These are phyloP conservation scores for Pleurotus tuber-regium DNA, from an alignment of 768 basidiomycete species.

Conservation along the genomic window DNA sequence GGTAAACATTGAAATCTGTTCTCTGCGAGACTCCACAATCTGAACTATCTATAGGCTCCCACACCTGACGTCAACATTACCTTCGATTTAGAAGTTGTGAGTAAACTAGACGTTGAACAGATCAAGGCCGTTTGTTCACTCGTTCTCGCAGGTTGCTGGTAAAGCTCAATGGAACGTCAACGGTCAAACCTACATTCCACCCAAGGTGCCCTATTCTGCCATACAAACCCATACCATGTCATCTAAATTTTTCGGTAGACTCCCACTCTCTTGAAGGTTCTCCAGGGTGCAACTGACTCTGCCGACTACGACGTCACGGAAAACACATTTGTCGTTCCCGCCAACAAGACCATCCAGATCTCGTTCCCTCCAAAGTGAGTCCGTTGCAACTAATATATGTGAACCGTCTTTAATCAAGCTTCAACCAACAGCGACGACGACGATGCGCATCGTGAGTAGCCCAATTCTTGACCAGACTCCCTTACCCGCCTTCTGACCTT, in stretches of 20 bases:
- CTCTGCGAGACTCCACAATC: background rate
- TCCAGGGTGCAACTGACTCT: constrained; percentile 28
- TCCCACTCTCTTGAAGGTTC: constrained; percentile 27
- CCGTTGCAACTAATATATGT: background rate
- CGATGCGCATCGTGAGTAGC: constrained; percentile 27
- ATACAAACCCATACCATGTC: background rate
- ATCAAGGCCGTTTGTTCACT: no score
- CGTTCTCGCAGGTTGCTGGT: constrained; percentile 15
- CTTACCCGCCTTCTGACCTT: no score
- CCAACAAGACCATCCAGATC: constrained; percentile 36
- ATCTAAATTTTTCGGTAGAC: background rate
- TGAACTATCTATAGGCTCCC: constrained; percentile 19
- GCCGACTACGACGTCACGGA: constrained; percentile 30
- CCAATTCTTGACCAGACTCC: no score
- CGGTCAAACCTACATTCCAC: constrained; percentile 25
- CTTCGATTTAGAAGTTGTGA: constrained; percentile 21
- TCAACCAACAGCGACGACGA: constrained; percentile 20
- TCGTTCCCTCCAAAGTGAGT: constrained; percentile 27
- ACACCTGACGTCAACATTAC: constrained; percentile 23
- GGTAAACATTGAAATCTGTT: background rate
- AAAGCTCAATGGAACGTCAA: constrained; percentile 32
- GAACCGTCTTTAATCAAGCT: background rate
- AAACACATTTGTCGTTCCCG: constrained; percentile 37
- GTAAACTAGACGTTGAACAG: no score
- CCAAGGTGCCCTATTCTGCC: constrained; percentile 8